Base-by-base conservation (phyloP, 2,329 filamentous ascomycete species). In the Chaetomiaceae sp. region DNA sequence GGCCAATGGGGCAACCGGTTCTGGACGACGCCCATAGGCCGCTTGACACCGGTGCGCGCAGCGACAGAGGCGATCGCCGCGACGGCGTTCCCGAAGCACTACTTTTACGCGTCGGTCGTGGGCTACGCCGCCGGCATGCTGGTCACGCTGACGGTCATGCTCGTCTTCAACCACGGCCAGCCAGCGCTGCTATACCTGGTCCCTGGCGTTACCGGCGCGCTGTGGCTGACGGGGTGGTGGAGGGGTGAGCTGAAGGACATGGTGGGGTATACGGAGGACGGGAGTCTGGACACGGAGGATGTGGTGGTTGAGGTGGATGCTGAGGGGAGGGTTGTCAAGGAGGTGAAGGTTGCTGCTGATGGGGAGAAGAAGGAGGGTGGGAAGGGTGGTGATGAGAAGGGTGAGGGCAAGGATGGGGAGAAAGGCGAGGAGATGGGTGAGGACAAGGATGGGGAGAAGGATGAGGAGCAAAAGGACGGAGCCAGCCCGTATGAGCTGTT, bases 161-260 rank as follows among this genome's bases (percentile, higher is more conserved):
- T 90, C 44, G 70, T 89, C 9, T 93, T 83, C 62, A 78, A 85
- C 41, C 89, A 89, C 55, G 89, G 88, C 3, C 92, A 99, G 65
- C 92, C 92, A 0, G 92, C 93, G 7, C 75, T 99, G 27, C 73
- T 99, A 13, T 97, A 97, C 65, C 81, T 99, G 6, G 93, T 97
- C 0, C 92, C 92, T 0, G 85, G 87, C 0, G 89, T 97, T 0
- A 71, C 96, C 5, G 74, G 79, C 1, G 79, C 85, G 1, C 65
- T 93, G 1, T 95, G 89, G 86, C 67, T 82, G 3, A 93, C 87
- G 2, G 92, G 86, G 0, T 59, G 83, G 4, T 65, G 77, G 16
- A 80, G 83, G 10, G 86, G 89, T 2, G 90, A 97, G 63, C 57
- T 92, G 2, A 74, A 73, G 44, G 68, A 83, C 37, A 85, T 97